These are phyloP conservation scores for Phytophthora lateralis DNA, from an alignment of 352 stramenopile species.

Conservation along the genomic window DNA sequence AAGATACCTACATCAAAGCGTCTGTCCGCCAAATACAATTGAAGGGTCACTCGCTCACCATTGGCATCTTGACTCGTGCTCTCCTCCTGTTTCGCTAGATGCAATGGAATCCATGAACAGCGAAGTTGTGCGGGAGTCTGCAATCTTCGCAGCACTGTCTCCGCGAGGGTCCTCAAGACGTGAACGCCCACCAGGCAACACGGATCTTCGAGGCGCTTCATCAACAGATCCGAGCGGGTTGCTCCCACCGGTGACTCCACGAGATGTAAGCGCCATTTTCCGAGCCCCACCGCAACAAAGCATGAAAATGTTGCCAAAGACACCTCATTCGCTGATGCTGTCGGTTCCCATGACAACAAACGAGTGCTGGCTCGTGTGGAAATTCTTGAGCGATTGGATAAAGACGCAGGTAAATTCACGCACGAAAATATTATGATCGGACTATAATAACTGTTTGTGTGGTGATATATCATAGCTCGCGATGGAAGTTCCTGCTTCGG, in stretches of 20 bases:
- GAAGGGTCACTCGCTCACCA: conserved; percentile 27
- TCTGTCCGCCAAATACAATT: conserved; percentile 31
- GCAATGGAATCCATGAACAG: conserved; percentile 22
- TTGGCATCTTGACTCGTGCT: conserved; percentile 6
- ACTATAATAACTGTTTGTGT: not conserved
- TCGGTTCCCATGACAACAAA: conserved; percentile 51
- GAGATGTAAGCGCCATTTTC: conserved; percentile 10
- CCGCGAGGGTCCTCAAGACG: conserved; percentile 14
- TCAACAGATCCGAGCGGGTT: not conserved
- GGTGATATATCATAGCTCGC: conserved; percentile 49
- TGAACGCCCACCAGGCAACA: not conserved
- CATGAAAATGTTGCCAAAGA: conserved; percentile 38
- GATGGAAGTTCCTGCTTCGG: conserved; percentile 68
- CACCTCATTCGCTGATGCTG: conserved; percentile 55
- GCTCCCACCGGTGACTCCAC: conserved; percentile 22
- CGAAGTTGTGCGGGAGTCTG: conserved; percentile 47
- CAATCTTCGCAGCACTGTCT: conserved; percentile 50
- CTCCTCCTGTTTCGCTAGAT: conserved; percentile 9
- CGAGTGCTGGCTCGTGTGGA: conserved; percentile 63
- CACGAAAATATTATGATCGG: not conserved
- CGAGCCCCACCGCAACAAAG: not conserved
- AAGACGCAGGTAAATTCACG: conserved; percentile 52
- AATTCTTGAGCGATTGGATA: conserved; percentile 75
- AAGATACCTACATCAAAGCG: conserved; percentile 30
- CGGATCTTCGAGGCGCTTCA: not conserved